These are phyloP conservation scores for Thelonectria rubi DNA, from an alignment of 2,329 filamentous ascomycete species.

Conservation along the genomic window DNA sequence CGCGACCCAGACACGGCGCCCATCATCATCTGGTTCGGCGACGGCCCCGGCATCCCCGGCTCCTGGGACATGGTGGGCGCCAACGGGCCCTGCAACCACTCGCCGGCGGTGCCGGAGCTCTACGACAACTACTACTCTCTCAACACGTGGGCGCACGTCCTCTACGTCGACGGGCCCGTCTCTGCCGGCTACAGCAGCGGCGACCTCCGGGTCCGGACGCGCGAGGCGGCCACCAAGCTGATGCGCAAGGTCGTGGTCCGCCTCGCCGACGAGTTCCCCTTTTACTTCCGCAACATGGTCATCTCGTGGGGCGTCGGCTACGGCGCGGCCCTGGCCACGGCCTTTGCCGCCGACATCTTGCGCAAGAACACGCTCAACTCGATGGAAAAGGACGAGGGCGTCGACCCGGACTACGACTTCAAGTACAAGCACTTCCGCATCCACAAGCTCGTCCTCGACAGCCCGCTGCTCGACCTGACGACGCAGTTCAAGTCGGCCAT, in stretches of 20 bases:
- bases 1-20: background rate
- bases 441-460: too few species aligned
- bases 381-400: too few species aligned
- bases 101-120: background rate
- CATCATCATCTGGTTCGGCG: conserved; percentile 19
- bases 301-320: too few species aligned
- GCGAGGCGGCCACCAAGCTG: background rate
- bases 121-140: conserved; percentile 9
- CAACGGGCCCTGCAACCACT: conserved; percentile 14
- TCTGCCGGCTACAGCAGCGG: conserved; percentile 19
- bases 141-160: conserved; percentile 16
- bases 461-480: too few species aligned
- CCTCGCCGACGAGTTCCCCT: background rate
- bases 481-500: too few species aligned
- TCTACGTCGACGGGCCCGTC: conserved; percentile 21
- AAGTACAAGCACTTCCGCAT: too few species aligned
- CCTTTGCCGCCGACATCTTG: too few species aligned
- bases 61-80: conserved; percentile 10
- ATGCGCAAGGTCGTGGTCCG: background rate
- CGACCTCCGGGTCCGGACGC: background rate
- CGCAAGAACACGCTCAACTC: too few species aligned
- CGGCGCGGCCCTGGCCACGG: too few species aligned
- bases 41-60: conserved; percentile 13
- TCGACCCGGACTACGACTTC: too few species aligned
- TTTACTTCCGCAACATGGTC: too few species aligned